phyloP scores from a whole-genome alignment of 345 rosid species.

The Erodium maritimum region DNA sequence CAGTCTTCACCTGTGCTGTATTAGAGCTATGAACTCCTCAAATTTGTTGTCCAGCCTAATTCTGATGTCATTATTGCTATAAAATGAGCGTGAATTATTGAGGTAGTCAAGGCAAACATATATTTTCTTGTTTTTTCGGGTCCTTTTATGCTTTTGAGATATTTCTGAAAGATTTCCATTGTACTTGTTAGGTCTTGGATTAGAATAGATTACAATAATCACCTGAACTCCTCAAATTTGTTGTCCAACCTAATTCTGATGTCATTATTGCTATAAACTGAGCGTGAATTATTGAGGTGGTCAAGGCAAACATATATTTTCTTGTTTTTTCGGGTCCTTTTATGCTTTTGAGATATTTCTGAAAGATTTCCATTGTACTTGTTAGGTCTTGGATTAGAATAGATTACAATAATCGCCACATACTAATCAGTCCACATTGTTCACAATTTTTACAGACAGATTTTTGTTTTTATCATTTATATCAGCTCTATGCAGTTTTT shows the following conservation, averaged over 20 bases:
- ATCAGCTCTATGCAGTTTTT: neutral
- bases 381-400: neutral
- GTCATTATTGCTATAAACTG: neutral
- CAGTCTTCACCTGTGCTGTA: neutral
- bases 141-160: neutral
- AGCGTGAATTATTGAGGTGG: neutral
- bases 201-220: neutral
- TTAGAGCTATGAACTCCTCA: neutral
- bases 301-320: neutral
- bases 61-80: neutral
- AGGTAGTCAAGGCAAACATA: neutral
- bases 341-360: neutral
- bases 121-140: neutral
- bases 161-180: neutral
- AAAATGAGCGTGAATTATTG: neutral
- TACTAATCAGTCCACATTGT: neutral
- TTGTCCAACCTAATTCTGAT: neutral
- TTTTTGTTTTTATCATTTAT: too few species aligned
- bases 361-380: neutral
- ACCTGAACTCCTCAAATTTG: neutral
- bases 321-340: neutral
- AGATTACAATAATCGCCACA: neutral
- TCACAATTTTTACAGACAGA: neutral
- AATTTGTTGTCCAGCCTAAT: neutral
- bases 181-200: neutral